Evolutionary conservation across 331 rosid genomes (phyloP).

Genomic region (Rosa hybrid): DNA sequence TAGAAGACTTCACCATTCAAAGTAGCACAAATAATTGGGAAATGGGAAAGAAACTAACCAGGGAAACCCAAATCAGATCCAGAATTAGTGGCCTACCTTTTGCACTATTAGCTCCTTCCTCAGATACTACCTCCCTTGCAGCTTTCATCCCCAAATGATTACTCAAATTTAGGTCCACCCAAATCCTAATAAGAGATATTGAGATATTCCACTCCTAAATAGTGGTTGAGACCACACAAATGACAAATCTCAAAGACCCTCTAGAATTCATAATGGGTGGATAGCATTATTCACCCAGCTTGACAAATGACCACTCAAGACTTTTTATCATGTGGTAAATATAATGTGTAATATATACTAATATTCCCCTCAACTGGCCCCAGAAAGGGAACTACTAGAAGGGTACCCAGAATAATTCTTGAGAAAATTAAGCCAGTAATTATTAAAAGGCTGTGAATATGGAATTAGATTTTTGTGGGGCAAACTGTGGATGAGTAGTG

Average conservation of each 20-base stretch:
- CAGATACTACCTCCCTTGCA: slow-evolving; percentile 7
- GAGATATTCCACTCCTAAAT: background rate
- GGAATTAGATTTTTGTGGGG: background rate
- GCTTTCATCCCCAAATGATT: background rate
- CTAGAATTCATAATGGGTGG: background rate
- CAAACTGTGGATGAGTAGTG: background rate
- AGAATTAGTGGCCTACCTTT: background rate
- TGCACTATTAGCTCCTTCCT: background rate
- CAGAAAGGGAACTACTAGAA: background rate
- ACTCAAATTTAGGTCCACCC: slow-evolving; percentile 2
- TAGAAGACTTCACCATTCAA: background rate
- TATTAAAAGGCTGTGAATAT: background rate
- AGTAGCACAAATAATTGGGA: background rate
- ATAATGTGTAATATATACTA: background rate
- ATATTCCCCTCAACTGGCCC: background rate
- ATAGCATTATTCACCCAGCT: background rate
- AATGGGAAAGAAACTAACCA: background rate
- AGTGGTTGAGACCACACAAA: background rate
- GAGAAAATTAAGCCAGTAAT: background rate
- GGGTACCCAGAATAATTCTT: background rate
- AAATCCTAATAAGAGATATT: background rate
- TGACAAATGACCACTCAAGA: background rate
- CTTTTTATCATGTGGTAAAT: background rate
- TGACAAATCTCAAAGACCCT: background rate
- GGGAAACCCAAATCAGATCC: background rate